These are phyloP conservation scores for Pythium graminicola DNA, from an alignment of 352 stramenopile species.

Conservation along the genomic window DNA sequence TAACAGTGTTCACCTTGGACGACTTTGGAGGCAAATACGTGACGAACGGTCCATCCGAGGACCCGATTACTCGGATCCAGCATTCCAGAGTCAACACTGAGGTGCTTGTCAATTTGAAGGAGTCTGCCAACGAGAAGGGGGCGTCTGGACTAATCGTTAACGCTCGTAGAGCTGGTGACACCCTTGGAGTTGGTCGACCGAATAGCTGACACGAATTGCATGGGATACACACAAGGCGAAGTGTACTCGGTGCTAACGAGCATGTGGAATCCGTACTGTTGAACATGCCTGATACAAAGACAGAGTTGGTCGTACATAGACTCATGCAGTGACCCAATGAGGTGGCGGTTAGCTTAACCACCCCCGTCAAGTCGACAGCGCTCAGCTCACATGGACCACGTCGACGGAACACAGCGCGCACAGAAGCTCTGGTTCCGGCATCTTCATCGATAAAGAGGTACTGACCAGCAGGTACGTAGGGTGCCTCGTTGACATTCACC, in stretches of 20 bases:
- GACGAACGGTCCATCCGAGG: conserved; percentile 24
- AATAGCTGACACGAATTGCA: conserved; percentile 16
- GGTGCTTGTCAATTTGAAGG: conserved; percentile 14
- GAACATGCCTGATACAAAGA: conserved; percentile 12
- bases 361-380: neutral
- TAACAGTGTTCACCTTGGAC: conserved; percentile 3
- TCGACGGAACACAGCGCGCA: conserved; percentile 8
- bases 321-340: conserved; percentile 20
- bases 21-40: conserved; percentile 20
- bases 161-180: neutral
- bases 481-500: conserved; percentile 23
- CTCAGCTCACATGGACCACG: conserved; percentile 13
- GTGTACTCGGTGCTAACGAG: neutral
- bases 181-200: conserved; percentile 5
- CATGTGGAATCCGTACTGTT: conserved; percentile 16
- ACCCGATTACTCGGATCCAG: conserved; percentile 19
- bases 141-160: conserved; percentile 3
- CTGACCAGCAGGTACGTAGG: conserved; percentile 10
- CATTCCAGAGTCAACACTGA: conserved; percentile 22
- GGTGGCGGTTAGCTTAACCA: neutral
- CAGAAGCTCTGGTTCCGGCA: neutral
- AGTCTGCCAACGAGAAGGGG: conserved; percentile 16
- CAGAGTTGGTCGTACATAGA: neutral
- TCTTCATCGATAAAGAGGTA: conserved; percentile 27
- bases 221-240: conserved; percentile 1